Evolutionary conservation across 345 rosid genomes (phyloP).

Genomic region (Zanthoxylum bungeanum): DNA sequence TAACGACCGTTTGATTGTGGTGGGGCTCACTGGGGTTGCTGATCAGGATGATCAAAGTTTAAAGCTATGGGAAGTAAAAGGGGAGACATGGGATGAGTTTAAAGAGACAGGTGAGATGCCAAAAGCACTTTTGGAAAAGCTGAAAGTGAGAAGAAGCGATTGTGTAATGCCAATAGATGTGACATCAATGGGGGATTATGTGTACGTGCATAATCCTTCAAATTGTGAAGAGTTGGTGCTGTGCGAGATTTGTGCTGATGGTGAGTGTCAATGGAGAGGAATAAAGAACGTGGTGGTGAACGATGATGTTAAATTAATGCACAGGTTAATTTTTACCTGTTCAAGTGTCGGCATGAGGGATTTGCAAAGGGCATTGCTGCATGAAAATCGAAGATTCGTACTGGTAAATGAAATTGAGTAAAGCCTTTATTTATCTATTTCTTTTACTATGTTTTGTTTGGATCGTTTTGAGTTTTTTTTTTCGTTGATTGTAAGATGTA

Average conservation of each 20-base stretch:
- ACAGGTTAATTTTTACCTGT: conserved; percentile 40
- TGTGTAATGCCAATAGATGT: no score
- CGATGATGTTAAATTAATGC: conserved; percentile 11
- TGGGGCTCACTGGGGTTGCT: conserved; percentile 36
- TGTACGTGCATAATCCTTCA: conserved; percentile 31
- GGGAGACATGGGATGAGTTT: conserved; percentile 18
- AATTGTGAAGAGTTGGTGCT: conserved; percentile 31
- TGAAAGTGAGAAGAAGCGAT: no score
- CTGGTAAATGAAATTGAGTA: no score
- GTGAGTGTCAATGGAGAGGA: conserved; percentile 40
- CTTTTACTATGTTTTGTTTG: not conserved
- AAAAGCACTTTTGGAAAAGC: conserved; percentile 28
- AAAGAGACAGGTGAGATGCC: conserved; percentile 58
- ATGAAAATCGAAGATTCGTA: conserved; percentile 15
- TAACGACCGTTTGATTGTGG: conserved; percentile 38
- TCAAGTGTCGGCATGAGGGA: conserved; percentile 44
- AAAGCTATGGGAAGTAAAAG: conserved; percentile 46
- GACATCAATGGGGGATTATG: conserved; percentile 29
- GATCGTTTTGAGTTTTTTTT: no score
- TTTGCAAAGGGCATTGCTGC: conserved; percentile 39
- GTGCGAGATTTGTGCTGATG: conserved; percentile 41
- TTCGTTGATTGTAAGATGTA: not conserved
- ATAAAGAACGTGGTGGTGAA: conserved; percentile 25
- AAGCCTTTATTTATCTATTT: no score
- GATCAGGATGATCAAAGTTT: conserved; percentile 37